Conservation (phyloP, 768 basidiomycete genomes). For the Chalciporus chontae region DNA sequence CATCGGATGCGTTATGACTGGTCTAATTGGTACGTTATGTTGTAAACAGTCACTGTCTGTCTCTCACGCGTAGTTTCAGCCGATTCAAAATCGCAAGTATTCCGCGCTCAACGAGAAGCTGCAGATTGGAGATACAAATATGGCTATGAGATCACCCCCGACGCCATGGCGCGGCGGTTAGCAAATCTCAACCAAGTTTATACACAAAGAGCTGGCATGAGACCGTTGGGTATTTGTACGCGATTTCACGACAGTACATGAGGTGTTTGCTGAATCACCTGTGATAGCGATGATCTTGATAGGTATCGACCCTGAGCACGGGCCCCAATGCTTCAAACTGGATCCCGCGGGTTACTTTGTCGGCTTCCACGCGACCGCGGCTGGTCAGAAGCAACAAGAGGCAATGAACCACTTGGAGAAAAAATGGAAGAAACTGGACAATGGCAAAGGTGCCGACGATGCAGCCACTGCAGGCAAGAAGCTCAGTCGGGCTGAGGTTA, state of each 20-base stretch:
- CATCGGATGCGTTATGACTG: slow-evolving; percentile 98
- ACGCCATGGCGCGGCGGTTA: slow-evolving; percentile 88
- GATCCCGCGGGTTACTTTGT: slow-evolving; percentile 99
- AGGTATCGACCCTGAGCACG: slow-evolving; percentile 84
- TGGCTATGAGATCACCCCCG: slow-evolving; percentile 97
- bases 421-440: slow-evolving; percentile 94
- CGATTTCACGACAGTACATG: background rate
- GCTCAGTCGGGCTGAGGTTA: slow-evolving; percentile 72
- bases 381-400: slow-evolving; percentile 97
- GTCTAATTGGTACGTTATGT: slow-evolving; percentile 72
- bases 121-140: slow-evolving; percentile 94
- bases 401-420: slow-evolving; percentile 99
- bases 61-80: slow-evolving; percentile 43
- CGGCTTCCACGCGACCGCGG: slow-evolving; percentile 95
- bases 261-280: background rate
- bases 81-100: slow-evolving; percentile 88
- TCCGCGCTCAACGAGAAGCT: slow-evolving; percentile 83
- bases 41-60: background rate
- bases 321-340: slow-evolving; percentile 97
- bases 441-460: slow-evolving; percentile 75
- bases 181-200: slow-evolving; percentile 99
- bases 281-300: slow-evolving; percentile 89
- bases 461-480: slow-evolving; percentile 70
- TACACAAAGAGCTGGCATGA: slow-evolving; percentile 96
- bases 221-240: slow-evolving; percentile 92